Conservation (phyloP, 768 basidiomycete species). For the Macrolepiota albuminosa region DNA sequence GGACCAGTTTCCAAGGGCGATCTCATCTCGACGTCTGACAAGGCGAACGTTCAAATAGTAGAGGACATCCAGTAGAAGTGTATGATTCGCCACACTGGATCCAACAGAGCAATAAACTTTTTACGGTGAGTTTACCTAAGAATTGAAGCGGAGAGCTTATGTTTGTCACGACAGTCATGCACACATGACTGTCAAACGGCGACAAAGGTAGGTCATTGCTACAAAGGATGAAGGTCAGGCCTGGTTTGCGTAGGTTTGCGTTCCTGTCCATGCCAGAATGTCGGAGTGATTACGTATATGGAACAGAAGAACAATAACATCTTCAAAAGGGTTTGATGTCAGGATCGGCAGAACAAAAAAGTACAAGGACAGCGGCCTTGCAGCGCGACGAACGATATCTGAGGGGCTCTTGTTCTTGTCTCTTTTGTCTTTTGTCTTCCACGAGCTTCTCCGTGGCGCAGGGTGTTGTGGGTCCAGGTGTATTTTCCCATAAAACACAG, state of each 20-base stretch:
- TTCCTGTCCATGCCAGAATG: background rate
- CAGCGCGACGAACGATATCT: background rate
- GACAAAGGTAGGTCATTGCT: background rate
- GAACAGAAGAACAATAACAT: slow-evolving; percentile 13
- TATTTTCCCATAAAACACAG: slow-evolving; percentile 16
- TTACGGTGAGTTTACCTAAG: background rate
- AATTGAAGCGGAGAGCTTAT: background rate
- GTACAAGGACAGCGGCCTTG: slow-evolving; percentile 8
- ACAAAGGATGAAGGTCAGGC: background rate
- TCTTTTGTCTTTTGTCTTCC: slow-evolving; percentile 19
- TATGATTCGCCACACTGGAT: background rate
- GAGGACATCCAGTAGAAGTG: no score
- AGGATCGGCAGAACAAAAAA: slow-evolving; percentile 10
- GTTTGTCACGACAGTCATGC: background rate
- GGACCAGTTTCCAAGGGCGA: background rate
- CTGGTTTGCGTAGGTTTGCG: background rate
- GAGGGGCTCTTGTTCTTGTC: slow-evolving; percentile 15
- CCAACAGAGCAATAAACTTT: background rate
- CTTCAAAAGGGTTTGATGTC: slow-evolving; percentile 9
- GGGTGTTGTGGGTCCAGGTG: slow-evolving; percentile 28
- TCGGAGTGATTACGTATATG: background rate
- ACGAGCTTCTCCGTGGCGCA: slow-evolving; percentile 11
- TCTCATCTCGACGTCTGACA: background rate
- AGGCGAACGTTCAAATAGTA: background rate
- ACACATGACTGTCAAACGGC: background rate